Base-by-base conservation (phyloP, 2,329 filamentous ascomycete genomes). In the Botrytis pseudocinerea region DNA sequence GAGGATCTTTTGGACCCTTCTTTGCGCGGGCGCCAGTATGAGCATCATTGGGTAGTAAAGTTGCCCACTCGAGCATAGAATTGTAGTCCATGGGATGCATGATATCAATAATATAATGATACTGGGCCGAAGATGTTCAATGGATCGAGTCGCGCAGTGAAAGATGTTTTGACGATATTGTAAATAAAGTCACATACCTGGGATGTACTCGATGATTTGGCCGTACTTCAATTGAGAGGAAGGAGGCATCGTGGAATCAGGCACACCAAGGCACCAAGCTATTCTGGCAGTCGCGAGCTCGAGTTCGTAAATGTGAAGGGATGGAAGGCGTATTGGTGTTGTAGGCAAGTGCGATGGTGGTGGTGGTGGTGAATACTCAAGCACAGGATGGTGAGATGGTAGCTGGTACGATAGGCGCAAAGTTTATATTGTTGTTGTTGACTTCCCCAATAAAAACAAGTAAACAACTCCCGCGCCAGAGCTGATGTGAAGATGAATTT, bases 141-240 rank as follows among this genome's bases (percentile, higher is more conserved):
- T 74, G 73, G 64, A 59, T 72, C 48, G 75, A 72, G 63, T 69
- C 70, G 72, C 42, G 60, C 40, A 1, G 66, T 57, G 73, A 70
- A 59, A 66, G 25, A 73, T 64, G 62, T 73, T 70, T 65, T 48
- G 63, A 74, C 60, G n/a, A 61, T 60, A 60, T 48, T 38, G 48
- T 40, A 48, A 22, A 57, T 28, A 40, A 16, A 48, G 48, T 48
- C 62, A 73, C 89, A 80, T 87, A 97, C 94, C 93, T 86, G 94
- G 93, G 80, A 98, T 97, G 83, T 97, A 98, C 86, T 98, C 95
- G 81, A 98, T 95, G 79, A 97, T 90, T 85, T 97, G 93, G 76
- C 93, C 94, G 85, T 93, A 89, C 68, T 83, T 87, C 61, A 85
- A 83, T 78, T 81, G 83, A 78, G 82, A 83, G 78, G 81, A 83